Evolutionary conservation across 2,329 filamentous ascomycete genomes (phyloP).

Genomic region (Dendryphion nanum): DNA sequence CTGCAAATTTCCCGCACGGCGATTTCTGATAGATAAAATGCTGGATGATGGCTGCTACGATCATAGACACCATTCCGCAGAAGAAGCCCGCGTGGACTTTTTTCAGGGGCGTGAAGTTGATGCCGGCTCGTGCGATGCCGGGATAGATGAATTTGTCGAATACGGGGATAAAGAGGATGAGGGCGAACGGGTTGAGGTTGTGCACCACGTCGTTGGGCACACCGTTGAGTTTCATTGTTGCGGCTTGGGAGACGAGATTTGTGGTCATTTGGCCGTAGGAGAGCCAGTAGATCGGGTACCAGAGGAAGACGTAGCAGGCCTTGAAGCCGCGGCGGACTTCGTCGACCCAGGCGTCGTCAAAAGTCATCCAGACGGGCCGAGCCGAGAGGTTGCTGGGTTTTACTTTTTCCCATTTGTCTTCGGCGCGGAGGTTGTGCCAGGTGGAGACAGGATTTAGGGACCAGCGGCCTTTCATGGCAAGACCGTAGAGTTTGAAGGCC

Average conservation of each 20-base stretch:
- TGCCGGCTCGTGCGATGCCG: constrained; percentile 58
- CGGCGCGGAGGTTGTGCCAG: constrained; percentile 42
- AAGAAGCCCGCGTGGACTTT: constrained; percentile 71
- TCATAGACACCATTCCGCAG: constrained; percentile 61
- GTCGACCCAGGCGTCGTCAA: constrained; percentile 80
- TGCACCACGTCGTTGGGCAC: constrained; percentile 75
- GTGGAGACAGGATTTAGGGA: constrained; percentile 57
- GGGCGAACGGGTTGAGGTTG: constrained; percentile 72
- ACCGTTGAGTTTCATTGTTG: constrained; percentile 54
- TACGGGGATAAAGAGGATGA: constrained; percentile 73
- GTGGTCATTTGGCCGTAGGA: constrained; percentile 66
- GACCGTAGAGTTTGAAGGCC: constrained; percentile 59
- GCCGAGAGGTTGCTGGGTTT: constrained; percentile 53
- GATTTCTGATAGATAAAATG: constrained; percentile 56
- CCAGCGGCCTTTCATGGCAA: constrained; percentile 59
- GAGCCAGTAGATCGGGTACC: constrained; percentile 65
- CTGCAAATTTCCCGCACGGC: too few relatives aligned
- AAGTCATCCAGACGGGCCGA: constrained; percentile 70
- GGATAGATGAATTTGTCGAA: constrained; percentile 69
- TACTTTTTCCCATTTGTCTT: constrained; percentile 60
- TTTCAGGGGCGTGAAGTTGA: constrained; percentile 73
- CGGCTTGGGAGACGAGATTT: constrained; percentile 55
- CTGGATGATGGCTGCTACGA: constrained; percentile 58
- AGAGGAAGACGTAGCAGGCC: constrained; percentile 48
- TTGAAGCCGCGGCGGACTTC: constrained; percentile 65